These are phyloP conservation scores for Cantharellus cinnabarinus DNA, from an alignment of 768 basidiomycete species.

Conservation along the genomic window DNA sequence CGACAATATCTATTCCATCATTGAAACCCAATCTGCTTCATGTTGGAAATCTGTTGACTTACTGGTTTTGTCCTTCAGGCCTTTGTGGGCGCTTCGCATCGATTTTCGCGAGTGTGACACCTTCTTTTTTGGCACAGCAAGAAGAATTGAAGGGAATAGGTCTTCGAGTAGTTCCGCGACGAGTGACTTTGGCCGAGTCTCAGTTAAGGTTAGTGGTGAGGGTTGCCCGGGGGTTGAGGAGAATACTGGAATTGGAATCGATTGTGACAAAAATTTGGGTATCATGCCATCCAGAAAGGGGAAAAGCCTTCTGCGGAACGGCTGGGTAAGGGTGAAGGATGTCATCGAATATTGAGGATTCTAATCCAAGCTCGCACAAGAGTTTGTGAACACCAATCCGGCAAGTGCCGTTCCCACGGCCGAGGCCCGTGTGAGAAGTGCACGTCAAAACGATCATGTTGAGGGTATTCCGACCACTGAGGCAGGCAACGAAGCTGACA, in stretches of 20 bases:
- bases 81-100: constrained; percentile 91
- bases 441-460: constrained; percentile 29
- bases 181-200: neutral
- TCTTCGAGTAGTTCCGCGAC: constrained; percentile 21
- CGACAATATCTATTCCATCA: constrained; percentile 47
- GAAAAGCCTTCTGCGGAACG: neutral
- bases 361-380: neutral
- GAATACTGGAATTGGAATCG: too few species aligned
- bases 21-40: neutral
- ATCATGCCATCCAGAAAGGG: too few species aligned
- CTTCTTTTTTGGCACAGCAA: constrained; percentile 90
- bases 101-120: constrained; percentile 81
- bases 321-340: neutral
- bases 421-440: neutral
- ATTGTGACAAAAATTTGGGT: too few species aligned
- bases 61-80: constrained; percentile 87
- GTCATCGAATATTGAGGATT: neutral
- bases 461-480: constrained; percentile 18
- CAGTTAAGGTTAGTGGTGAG: neutral
- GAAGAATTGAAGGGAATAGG: constrained; percentile 68
- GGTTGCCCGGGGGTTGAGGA: neutral
- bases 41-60: constrained; percentile 12
- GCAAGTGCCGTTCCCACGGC: neutral
- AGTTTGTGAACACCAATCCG: neutral
- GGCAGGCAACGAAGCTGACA: constrained; percentile 40